A percentile compares a stretch with the other conserved stretches of the same genome.
These are phyloP conservation scores for Penicillium tannophilum DNA, from an alignment of 495 filamentous ascomycete species.

Conservation along the genomic window DNA sequence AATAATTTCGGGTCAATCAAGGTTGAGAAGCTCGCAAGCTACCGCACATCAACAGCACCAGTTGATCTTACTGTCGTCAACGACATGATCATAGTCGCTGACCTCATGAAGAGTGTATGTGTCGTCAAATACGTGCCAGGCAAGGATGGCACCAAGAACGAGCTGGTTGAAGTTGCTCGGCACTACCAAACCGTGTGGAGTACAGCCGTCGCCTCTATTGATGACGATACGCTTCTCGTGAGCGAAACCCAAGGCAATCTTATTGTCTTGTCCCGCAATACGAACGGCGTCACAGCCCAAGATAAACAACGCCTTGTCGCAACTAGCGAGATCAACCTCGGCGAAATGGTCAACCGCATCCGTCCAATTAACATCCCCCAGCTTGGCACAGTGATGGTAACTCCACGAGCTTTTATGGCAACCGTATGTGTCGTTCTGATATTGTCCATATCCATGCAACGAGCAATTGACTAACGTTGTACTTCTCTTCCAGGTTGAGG, in stretches of 20 bases:
- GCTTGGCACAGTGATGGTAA: constrained; percentile 61
- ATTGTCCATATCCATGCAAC: background rate
- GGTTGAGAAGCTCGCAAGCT: constrained; percentile 69
- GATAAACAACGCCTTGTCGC: constrained; percentile 71
- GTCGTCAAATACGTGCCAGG: constrained; percentile 66
- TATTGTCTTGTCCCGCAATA: constrained; percentile 71
- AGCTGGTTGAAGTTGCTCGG: constrained; percentile 71
- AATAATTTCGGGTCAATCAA: constrained; percentile 46
- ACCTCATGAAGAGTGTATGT: constrained; percentile 91
- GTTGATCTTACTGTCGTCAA: constrained; percentile 74
- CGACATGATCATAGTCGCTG: constrained; percentile 77
- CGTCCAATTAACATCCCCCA: constrained; percentile 60
- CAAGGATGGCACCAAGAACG: constrained; percentile 42
- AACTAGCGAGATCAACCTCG: constrained; percentile 78
- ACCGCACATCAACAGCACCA: constrained; percentile 81
- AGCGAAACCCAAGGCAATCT: constrained; percentile 88
- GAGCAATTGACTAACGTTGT: background rate
- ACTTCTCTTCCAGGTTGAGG: constrained; percentile 66
- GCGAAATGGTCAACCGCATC: constrained; percentile 92
- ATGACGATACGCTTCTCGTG: constrained; percentile 72
- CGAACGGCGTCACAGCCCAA: constrained; percentile 69
- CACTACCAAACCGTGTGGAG: constrained; percentile 81
- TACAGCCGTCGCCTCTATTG: constrained; percentile 75
- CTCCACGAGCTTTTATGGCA: constrained; percentile 83
- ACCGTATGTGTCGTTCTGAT: constrained; percentile 62